A percentile compares a stretch with the other conserved stretches of the same genome.
phyloP scores from a whole-genome alignment of 208 protist species.

The Acanthamoeba culbertsoni region DNA sequence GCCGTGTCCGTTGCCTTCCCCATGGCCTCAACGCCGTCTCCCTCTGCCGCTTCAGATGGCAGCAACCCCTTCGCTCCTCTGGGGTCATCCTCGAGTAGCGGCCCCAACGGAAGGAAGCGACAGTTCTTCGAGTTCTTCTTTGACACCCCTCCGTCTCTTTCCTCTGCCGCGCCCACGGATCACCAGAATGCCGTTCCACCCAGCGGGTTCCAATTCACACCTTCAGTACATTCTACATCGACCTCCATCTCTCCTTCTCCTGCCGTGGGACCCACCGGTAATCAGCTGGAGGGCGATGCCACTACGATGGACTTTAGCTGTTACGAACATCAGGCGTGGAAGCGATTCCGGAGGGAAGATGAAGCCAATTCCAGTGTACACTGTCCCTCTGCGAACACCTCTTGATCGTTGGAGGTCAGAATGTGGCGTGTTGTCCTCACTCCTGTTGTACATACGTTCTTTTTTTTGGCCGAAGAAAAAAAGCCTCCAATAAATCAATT shows the following conservation, averaged over 20 bases:
- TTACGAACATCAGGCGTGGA: conserved; percentile 50
- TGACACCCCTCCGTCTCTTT: not conserved
- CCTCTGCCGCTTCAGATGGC: not conserved
- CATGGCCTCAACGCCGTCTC: not conserved
- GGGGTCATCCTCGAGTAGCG: not conserved
- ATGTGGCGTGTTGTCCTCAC: no score
- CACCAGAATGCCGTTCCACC: not conserved
- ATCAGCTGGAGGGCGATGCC: not conserved
- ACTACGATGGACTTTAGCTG: conserved; percentile 47
- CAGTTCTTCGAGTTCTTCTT: conserved; percentile 56
- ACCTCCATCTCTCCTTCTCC: conserved; percentile 5
- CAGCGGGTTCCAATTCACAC: not conserved
- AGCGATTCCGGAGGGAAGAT: not conserved
- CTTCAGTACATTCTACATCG: not conserved
- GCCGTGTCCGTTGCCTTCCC: not conserved
- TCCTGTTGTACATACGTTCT: no score
- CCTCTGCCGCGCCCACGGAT: not conserved
- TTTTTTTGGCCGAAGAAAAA: no score
- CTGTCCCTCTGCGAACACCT: not conserved
- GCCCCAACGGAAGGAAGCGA: not conserved
- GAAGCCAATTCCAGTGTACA: not conserved
- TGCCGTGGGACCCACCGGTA: not conserved
- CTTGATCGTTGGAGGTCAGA: no score
- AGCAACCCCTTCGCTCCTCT: not conserved
- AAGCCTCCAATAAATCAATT: no score